Evolutionary conservation across 306 rosid genomes (phyloP).

Genomic region (Vigna reflexopilosa): DNA sequence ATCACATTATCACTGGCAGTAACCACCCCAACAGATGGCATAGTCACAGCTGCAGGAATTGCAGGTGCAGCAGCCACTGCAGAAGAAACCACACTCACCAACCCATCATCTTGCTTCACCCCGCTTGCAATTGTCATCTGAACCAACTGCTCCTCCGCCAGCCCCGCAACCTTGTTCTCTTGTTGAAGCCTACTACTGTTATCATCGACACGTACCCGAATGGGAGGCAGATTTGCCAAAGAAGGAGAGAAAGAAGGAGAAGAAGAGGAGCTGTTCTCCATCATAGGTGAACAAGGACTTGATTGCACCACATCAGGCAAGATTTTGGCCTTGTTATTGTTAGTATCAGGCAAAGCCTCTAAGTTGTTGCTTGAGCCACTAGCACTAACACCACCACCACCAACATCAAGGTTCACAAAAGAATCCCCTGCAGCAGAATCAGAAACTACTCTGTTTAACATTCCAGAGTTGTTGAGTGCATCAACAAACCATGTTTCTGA

Average conservation of each 20-base stretch:
- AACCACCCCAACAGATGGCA: conserved; percentile 43
- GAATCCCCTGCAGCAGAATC: conserved; percentile 68
- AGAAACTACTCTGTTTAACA: conserved; percentile 59
- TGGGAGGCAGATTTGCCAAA: conserved; percentile 80
- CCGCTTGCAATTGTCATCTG: conserved; percentile 57
- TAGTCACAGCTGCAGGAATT: conserved; percentile 42
- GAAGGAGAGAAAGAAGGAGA: conserved; percentile 70
- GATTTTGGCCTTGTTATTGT: conserved; percentile 53
- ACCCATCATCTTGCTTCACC: conserved; percentile 52
- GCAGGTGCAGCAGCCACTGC: conserved; percentile 52
- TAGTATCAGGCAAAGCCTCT: conserved; percentile 52
- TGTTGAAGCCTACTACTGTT: conserved; percentile 54
- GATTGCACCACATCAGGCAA: conserved; percentile 56
- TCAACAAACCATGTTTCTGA: conserved; percentile 97
- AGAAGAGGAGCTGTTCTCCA: conserved; percentile 71
- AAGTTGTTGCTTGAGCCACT: conserved; percentile 73
- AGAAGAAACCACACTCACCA: conserved; percentile 41
- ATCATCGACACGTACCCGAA: conserved; percentile 78
- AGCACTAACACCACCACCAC: conserved; percentile 58
- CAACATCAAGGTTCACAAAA: conserved; percentile 62
- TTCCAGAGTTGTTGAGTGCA: conserved; percentile 78
- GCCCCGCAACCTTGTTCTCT: conserved; percentile 49
- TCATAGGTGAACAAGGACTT: conserved; percentile 60
- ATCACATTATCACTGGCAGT: conserved; percentile 48
- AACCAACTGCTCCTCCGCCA: conserved; percentile 77